Evolutionary conservation across 345 rosid genomes (phyloP).

Genomic region (Zanthoxylum bungeanum): DNA sequence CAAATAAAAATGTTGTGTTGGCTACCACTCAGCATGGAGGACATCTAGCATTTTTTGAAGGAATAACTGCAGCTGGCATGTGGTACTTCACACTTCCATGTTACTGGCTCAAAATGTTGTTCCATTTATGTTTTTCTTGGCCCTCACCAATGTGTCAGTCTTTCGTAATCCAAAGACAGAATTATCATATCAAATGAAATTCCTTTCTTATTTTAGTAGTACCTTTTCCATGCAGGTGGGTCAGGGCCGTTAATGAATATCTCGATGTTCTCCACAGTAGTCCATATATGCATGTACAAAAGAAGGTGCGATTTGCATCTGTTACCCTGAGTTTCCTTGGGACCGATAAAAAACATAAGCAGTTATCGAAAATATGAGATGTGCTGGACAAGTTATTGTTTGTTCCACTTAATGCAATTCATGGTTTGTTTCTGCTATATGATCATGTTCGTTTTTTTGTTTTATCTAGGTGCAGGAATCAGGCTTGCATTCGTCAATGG

Average conservation of each 20-base stretch:
- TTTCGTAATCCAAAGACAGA: neutral
- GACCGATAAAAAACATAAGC: neutral
- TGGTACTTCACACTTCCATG: slow-evolving; percentile 42
- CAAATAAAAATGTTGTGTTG: slow-evolving; percentile 72
- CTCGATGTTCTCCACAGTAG: slow-evolving; percentile 60
- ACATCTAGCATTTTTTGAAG: slow-evolving; percentile 91
- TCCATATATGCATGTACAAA: slow-evolving; percentile 57
- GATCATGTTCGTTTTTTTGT: neutral
- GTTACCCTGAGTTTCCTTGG: neutral
- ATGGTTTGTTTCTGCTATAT: neutral
- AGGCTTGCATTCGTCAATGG: slow-evolving; percentile 22
- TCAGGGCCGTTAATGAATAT: slow-evolving; percentile 72
- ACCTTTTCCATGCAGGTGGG: slow-evolving; percentile 64
- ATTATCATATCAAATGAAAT: neutral
- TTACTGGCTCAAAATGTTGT: neutral
- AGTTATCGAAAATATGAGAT: neutral
- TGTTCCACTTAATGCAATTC: neutral
- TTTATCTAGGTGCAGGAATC: slow-evolving; percentile 35
- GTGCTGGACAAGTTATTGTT: neutral
- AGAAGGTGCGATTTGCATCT: slow-evolving; percentile 36
- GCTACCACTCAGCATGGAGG: slow-evolving; percentile 79
- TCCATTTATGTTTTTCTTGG: neutral
- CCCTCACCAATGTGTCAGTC: neutral
- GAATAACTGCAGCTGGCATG: slow-evolving; percentile 55
- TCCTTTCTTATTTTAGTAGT: neutral